These are phyloP conservation scores for Perkinsus olseni DNA, from an alignment of 169 alveolate genomes.

Conservation along the genomic window DNA sequence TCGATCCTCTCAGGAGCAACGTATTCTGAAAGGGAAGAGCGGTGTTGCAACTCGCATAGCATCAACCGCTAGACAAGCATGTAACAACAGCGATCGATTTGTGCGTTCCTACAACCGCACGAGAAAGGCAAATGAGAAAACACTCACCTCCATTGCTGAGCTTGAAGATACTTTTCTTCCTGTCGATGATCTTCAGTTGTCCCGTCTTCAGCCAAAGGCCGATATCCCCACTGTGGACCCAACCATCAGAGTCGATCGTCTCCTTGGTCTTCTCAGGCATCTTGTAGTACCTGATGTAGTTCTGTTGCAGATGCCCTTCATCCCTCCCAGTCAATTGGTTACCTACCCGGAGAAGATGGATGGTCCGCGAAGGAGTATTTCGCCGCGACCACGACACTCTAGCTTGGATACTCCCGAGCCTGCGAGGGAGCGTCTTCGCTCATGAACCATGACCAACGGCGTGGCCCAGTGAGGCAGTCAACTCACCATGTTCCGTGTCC, in stretches of 20 bases:
- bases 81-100: too few relatives aligned
- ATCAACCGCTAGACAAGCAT: too few relatives aligned
- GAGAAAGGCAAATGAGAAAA: too few relatives aligned
- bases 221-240: conserved; percentile 88
- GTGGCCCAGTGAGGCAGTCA: too few relatives aligned
- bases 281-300: conserved; percentile 32
- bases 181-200: conserved; percentile 66
- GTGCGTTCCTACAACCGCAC: too few relatives aligned
- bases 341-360: not conserved
- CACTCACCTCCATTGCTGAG: conserved; percentile 10
- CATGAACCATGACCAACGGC: too few relatives aligned
- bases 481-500: not conserved
- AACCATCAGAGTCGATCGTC: conserved; percentile 75
- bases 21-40: conserved; percentile 53
- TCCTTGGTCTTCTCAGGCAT: conserved; percentile 50
- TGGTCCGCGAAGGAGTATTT: not conserved
- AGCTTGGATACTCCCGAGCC: not conserved
- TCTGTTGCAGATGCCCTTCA: not conserved
- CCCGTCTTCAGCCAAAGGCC: conserved; percentile 33
- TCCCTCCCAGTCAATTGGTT: too few relatives aligned
- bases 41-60: too few relatives aligned
- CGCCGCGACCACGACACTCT: not conserved
- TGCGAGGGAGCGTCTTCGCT: not conserved
- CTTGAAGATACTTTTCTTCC: conserved; percentile 76
- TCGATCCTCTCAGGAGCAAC: conserved; percentile 80